Percentiles rank a stretch among this genome's conserved stretches.
phyloP scores from a whole-genome alignment of 2,329 filamentous ascomycete genomes.

The Pseudocercospora fuligena region DNA sequence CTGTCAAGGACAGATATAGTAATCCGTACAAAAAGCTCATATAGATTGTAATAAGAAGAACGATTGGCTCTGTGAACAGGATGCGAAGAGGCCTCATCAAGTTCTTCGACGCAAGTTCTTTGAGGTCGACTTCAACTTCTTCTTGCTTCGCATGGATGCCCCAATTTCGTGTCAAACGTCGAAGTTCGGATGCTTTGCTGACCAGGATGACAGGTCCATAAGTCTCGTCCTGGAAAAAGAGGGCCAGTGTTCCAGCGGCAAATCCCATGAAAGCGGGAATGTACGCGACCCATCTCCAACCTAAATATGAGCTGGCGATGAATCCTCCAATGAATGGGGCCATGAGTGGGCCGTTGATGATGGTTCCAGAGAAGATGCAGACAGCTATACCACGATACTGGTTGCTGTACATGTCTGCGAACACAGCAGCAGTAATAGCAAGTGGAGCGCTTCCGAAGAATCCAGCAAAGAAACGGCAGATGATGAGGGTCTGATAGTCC shows the following conservation, averaged over 20 bases:
- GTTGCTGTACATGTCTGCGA: slow-evolving; percentile 51
- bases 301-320: slow-evolving; percentile 46
- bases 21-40: slow-evolving; percentile 52
- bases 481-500: slow-evolving; percentile 42
- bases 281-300: slow-evolving; percentile 53
- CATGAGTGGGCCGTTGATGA: slow-evolving; percentile 47
- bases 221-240: slow-evolving; percentile 48
- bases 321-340: slow-evolving; percentile 50
- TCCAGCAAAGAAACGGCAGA: slow-evolving; percentile 39
- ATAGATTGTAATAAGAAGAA: slow-evolving; percentile 54
- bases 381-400: slow-evolving; percentile 46
- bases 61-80: slow-evolving; percentile 56
- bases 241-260: slow-evolving; percentile 32
- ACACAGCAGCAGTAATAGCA: slow-evolving; percentile 49
- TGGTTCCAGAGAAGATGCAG: slow-evolving; percentile 44
- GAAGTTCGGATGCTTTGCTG: slow-evolving; percentile 45
- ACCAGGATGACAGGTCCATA: slow-evolving; percentile 49
- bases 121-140: slow-evolving; percentile 45
- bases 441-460: slow-evolving; percentile 53
- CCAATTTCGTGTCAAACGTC: slow-evolving; percentile 48
- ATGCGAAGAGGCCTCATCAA: slow-evolving; percentile 51
- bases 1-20: slow-evolving; percentile 83
- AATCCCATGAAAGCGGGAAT: slow-evolving; percentile 50
- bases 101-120: slow-evolving; percentile 45
- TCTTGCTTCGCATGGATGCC: slow-evolving; percentile 59